Base-by-base conservation (phyloP, 441 rosid species). In the Euphorbia schlechtendalii region DNA sequence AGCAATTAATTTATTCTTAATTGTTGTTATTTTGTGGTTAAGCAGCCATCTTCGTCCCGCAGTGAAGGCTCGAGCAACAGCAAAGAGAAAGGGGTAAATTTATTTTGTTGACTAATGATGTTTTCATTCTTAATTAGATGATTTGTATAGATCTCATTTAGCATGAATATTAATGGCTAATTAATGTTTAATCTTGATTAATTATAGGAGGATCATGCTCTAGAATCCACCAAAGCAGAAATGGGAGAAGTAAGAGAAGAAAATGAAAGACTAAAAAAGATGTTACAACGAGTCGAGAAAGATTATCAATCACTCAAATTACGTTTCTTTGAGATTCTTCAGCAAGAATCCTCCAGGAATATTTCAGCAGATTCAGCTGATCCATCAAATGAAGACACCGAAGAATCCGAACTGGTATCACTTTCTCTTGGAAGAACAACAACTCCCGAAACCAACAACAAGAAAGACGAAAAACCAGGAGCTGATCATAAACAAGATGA, bases 341-440 rank as follows among this genome's bases (percentile, higher is more conserved):
- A 78, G 34, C 73, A 62, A 27, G 80, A 82, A 62, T 61, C 77
- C 34, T 7, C 73, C 51, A 73, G 71, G 28, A 76, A 72, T 14
- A 76, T 71, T 15, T 45, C 76, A 12, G n/a, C 34, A 66, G 67
- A 69, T 13, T 68, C 74, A 10, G 34, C 66, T 34, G 64, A 68
- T 24, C 67, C 43, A 5, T 21, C 15, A 0, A 21, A 21, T 17
- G 36, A 68, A 0, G 73, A 65, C n/a, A 65, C 55, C 8, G 67
- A 67, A 73, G 92, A 84, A 64, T 68, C 80, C 20, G 90, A 87
- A 17, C 84, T 89, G 12, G 93, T 92, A 21, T 92, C 89, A 8
- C 98, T 92, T 81, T 84, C 83, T 53, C 88, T 92, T 3, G 98
- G 98, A 72, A 83, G 90, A n/a, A n/a, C n/a, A 73, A 76, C 77